Evolutionary conservation across 2,329 filamentous ascomycete species (phyloP).

Genomic region (Onygenales sp.): DNA sequence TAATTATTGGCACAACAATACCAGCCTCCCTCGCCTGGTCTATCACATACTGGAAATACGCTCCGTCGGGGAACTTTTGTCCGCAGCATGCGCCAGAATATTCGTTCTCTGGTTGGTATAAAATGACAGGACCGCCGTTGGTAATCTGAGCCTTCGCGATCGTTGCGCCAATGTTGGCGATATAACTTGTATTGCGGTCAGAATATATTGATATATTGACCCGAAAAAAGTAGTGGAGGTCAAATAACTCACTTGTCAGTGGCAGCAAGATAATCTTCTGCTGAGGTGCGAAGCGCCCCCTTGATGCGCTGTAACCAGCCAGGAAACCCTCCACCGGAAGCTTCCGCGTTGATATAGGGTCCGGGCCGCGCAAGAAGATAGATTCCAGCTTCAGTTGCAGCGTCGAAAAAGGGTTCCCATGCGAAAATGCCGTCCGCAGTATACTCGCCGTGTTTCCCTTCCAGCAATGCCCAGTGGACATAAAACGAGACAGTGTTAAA

Average conservation of each 20-base stretch:
- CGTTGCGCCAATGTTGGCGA: conserved; percentile 50
- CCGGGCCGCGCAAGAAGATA: conserved; percentile 66
- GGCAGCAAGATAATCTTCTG: conserved; percentile 52
- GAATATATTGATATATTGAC: not conserved
- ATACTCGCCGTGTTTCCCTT: conserved; percentile 63
- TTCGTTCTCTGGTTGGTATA: conserved; percentile 76
- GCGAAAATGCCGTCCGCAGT: conserved; percentile 62
- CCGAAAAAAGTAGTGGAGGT: not conserved
- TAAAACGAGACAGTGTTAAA: conserved; percentile 77
- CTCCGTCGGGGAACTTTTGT: conserved; percentile 53
- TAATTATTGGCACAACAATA: conserved; percentile 65
- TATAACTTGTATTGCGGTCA: conserved; percentile 40
- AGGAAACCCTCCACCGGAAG: conserved; percentile 66
- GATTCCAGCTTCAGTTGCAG: conserved; percentile 61
- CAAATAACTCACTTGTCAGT: conserved; percentile 49
- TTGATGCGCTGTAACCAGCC: conserved; percentile 67
- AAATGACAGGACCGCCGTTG: conserved; percentile 68
- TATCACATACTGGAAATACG: conserved; percentile 62
- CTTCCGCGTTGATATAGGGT: conserved; percentile 72
- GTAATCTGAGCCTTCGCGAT: conserved; percentile 73
- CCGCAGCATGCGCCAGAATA: conserved; percentile 48
- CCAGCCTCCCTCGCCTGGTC: conserved; percentile 59
- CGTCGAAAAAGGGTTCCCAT: conserved; percentile 65
- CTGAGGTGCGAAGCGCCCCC: conserved; percentile 54
- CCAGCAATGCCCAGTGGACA: conserved; percentile 66